Percentiles rank a stretch among this genome's conserved stretches.
Conservation (phyloP, 371 early-diverging fungal genomes). For the Lichtheimia ramosa region DNA sequence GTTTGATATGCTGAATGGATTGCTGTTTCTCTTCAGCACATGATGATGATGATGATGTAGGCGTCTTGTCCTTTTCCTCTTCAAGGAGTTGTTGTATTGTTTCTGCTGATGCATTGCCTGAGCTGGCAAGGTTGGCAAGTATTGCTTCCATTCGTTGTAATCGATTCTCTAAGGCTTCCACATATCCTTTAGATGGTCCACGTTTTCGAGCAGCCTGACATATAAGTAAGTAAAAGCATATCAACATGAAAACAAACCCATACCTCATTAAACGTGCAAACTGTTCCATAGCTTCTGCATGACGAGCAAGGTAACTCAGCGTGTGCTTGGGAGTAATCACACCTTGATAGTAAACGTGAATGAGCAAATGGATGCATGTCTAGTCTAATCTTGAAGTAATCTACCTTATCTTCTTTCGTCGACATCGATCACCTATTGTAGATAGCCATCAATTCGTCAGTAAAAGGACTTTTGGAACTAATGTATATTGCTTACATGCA, state of each 20-base stretch:
- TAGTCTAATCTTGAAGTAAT: background rate
- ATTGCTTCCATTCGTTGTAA: constrained; percentile 21
- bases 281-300: constrained; percentile 14
- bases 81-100: background rate
- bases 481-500: constrained; percentile 12
- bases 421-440: constrained; percentile 20
- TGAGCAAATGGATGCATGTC: background rate
- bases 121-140: constrained; percentile 26
- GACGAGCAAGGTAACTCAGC: constrained; percentile 13
- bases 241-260: background rate
- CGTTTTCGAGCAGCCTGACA: constrained; percentile 34
- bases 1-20: background rate
- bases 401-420: constrained; percentile 22
- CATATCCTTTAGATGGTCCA: constrained; percentile 53
- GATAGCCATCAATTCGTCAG: background rate
- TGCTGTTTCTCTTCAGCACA: background rate
- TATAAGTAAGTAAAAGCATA: background rate
- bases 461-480: too few species aligned
- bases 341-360: constrained; percentile 2
- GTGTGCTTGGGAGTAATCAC: constrained; percentile 14
- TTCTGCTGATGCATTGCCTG: constrained; percentile 25
- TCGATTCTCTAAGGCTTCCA: constrained; percentile 19
- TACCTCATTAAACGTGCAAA: constrained; percentile 21
- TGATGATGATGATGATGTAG: background rate
- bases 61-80: too few species aligned